Evolutionary conservation across 768 basidiomycete species (phyloP).

Genomic region (Clathrus columnatus): DNA sequence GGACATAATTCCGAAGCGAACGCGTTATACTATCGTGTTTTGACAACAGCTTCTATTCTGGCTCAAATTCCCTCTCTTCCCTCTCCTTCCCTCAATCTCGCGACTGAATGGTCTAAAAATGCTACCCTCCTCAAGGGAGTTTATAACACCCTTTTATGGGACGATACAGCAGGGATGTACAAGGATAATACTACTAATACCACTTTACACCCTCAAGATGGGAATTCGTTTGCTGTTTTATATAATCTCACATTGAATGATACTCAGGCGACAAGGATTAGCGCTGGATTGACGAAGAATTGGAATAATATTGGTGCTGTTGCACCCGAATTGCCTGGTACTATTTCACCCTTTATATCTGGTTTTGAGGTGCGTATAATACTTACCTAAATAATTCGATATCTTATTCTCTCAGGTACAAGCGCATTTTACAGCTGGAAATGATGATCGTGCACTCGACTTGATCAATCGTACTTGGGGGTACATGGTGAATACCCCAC

Average conservation of each 20-base stretch:
- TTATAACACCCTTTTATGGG: conserved; percentile 49
- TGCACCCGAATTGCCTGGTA: conserved; percentile 48
- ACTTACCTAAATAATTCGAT: background rate
- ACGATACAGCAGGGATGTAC: conserved; percentile 39
- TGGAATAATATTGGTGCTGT: conserved; percentile 48
- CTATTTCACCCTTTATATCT: conserved; percentile 50
- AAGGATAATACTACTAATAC: conserved; percentile 38
- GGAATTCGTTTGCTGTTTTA: conserved; percentile 48
- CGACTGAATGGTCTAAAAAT: conserved; percentile 33
- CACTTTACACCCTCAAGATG: conserved; percentile 47
- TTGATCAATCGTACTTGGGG: conserved; percentile 49
- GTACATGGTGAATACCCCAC: conserved; percentile 47
- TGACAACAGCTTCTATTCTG: conserved; percentile 38
- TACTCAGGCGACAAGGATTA: conserved; percentile 33
- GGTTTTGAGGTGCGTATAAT: conserved; percentile 38
- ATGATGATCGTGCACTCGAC: conserved; percentile 44
- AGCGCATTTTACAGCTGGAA: conserved; percentile 48
- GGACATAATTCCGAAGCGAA: conserved; percentile 51
- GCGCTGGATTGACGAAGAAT: conserved; percentile 38
- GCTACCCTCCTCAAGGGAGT: conserved; percentile 39
- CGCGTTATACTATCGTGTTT: conserved; percentile 43
- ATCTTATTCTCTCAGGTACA: conserved; percentile 32
- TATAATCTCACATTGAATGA: conserved; percentile 39
- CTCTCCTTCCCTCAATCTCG: conserved; percentile 23
- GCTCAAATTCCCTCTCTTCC: conserved; percentile 18